Evolutionary conservation across 108 stramenopile species (phyloP), one percentile per base, ranked within the genome.

Genomic region (Skeletonema potamos): DNA sequence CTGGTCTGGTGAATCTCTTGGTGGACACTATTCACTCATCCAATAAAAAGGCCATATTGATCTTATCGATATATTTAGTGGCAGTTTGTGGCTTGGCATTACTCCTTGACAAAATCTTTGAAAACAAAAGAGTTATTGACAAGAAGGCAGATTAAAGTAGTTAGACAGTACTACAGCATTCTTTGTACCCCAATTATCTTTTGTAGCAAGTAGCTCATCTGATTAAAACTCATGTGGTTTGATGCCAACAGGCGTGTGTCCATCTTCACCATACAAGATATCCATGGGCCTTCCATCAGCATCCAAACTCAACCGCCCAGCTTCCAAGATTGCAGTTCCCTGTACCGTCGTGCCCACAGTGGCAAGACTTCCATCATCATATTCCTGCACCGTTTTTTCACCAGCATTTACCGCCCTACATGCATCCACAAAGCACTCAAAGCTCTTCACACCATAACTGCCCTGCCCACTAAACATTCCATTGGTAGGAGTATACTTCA

Each of bases 401-500:
- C 97, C 96, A 2, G 79, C 75, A 66, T 90, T 81, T 5, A 95
- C 63, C 26, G 68, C 73, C 12, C 61, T 27, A 15, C 82, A 88
- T 10, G 89, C 87, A 59, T 89, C 87, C 6, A 95, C 73, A 54
- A 95, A 95, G 43, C 84, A 84, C 79, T 92, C 97, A 79, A 99
- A 97, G 36, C 94, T 96, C 59, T 86, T 85, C 26, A 97, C 96
- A 44, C 99, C 99, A 84, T 99, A 99, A 27, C 97, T 96, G 5
- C 76, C 79, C 81, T 99, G 99, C 7, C 99, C 99, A 36, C 89
- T 82, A 76, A 99, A 99, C 73, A 82, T 88, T 29, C 95, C 96
- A 77, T 96, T 87, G 4, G 96, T 94, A 3, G 99, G 99, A 1
- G 97, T 98, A 67, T 98, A 98, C 84, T 99, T 99, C 99, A 98